Percentiles rank a stretch among this genome's conserved stretches.
These are phyloP conservation scores for Barnettozyma pratensis DNA, from an alignment of 805 yeast genomes.

Conservation along the genomic window DNA sequence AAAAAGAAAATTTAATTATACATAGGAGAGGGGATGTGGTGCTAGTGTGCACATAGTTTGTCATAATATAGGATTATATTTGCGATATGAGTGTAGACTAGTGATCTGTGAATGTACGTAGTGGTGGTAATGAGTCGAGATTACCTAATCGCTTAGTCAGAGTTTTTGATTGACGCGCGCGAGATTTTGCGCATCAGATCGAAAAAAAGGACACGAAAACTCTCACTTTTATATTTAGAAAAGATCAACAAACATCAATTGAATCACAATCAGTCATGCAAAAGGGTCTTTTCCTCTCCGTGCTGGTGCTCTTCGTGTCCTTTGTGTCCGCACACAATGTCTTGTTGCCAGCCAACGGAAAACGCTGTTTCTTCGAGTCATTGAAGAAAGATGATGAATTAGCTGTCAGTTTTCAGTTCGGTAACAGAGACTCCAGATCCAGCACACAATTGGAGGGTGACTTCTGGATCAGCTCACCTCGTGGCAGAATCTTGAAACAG, in stretches of 20 bases:
- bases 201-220: not conserved
- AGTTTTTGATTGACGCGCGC: not conserved
- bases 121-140: not conserved
- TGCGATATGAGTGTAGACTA: not conserved
- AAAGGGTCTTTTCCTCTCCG: not conserved
- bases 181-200: not conserved
- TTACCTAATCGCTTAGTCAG: not conserved
- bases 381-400: conserved; percentile 81
- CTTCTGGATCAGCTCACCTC: conserved; percentile 37
- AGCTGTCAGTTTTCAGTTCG: conserved; percentile 88
- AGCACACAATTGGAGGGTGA: conserved; percentile 63
- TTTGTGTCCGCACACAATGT: conserved; percentile 65
- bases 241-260: not conserved
- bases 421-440: conserved; percentile 75
- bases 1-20: not conserved
- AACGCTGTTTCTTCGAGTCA: conserved; percentile 82
- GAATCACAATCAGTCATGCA: not conserved
- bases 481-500: conserved; percentile 45
- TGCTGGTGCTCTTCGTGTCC: conserved; percentile 6
- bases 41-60: conserved; percentile 6
- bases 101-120: not conserved
- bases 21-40: conserved; percentile 4
- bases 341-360: conserved; percentile 74
- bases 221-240: not conserved
- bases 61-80: conserved; percentile 12